Percentiles rank a stretch among this genome's conserved stretches.
phyloP scores from a whole-genome alignment of 2,329 filamentous ascomycete species.

The Exophiala aquamarina region DNA sequence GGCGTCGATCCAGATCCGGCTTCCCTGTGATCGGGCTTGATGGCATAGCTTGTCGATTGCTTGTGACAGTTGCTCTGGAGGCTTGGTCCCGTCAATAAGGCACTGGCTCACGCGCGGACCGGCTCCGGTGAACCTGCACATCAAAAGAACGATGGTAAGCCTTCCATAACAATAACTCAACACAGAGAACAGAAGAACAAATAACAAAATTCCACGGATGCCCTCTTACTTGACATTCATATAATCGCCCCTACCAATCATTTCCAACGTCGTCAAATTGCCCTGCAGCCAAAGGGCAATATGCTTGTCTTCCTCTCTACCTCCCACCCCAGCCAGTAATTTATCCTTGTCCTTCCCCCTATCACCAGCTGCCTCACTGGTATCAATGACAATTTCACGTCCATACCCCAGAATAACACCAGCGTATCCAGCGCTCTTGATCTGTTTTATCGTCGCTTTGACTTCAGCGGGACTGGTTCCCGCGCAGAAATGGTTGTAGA shows the following conservation, averaged over 20 bases:
- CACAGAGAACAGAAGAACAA: too few relatives aligned
- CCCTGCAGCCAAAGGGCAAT: slow-evolving; percentile 49
- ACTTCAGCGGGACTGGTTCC: slow-evolving; percentile 52
- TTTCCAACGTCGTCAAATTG: slow-evolving; percentile 52
- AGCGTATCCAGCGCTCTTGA: slow-evolving; percentile 51
- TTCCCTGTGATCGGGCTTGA: slow-evolving; percentile 41
- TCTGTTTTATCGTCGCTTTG: slow-evolving; percentile 42
- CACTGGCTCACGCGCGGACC: slow-evolving; percentile 43
- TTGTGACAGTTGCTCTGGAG: slow-evolving; percentile 40
- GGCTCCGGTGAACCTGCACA: slow-evolving; percentile 48
- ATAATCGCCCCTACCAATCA: slow-evolving; percentile 53
- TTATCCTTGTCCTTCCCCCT: background rate
- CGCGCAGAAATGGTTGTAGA: slow-evolving; percentile 60
- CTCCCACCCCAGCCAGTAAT: too few relatives aligned
- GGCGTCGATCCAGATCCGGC: slow-evolving; percentile 53
- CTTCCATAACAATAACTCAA: too few relatives aligned
- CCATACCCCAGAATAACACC: slow-evolving; percentile 57
- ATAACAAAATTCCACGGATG: background rate
- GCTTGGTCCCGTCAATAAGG: slow-evolving; percentile 38
- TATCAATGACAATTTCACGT: slow-evolving; percentile 45
- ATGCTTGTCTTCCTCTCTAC: background rate
- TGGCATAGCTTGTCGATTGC: slow-evolving; percentile 47
- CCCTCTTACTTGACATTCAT: slow-evolving; percentile 50
- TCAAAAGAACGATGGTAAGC: background rate
- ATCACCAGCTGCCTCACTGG: background rate